Conservation (phyloP, 192 early-diverging fungal genomes). For the Gaertneriomyces semiglobifer region DNA sequence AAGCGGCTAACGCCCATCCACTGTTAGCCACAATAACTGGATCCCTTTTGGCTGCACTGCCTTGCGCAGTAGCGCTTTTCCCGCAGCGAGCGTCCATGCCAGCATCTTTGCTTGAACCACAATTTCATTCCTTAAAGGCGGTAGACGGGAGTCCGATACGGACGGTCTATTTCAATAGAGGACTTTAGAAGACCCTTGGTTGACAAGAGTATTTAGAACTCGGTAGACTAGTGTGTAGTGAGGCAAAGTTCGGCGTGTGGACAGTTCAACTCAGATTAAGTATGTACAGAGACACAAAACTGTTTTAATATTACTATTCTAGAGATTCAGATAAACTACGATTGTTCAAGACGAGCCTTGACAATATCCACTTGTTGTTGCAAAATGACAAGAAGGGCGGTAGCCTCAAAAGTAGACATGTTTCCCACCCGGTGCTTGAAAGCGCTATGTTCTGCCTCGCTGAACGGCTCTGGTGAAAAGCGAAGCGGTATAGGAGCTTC, state of each 20-base stretch:
- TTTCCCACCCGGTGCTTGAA: neutral
- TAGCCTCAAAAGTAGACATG: neutral
- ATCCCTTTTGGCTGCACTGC: slow-evolving; percentile 70
- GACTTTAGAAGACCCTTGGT: slow-evolving; percentile 46
- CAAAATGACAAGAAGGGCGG: neutral
- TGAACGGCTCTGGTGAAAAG: slow-evolving; percentile 2
- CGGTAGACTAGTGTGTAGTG: too few species aligned
- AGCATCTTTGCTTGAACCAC: slow-evolving; percentile 58
- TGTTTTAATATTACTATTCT: too few species aligned
- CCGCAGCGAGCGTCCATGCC: slow-evolving; percentile 65
- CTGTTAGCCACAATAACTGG: slow-evolving; percentile 54
- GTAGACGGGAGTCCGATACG: slow-evolving; percentile 58
- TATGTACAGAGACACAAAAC: too few species aligned
- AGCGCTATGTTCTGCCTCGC: slow-evolving; percentile 1
- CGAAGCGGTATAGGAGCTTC: neutral
- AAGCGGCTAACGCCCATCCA: neutral
- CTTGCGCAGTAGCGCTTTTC: slow-evolving; percentile 74
- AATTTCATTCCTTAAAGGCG: slow-evolving; percentile 59
- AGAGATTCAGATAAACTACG: too few species aligned
- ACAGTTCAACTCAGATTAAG: too few species aligned
- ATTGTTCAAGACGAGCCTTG: neutral
- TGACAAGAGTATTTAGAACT: neutral
- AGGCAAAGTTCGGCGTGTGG: too few species aligned
- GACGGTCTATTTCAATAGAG: slow-evolving; percentile 73
- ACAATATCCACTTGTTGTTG: slow-evolving; percentile 3